Evolutionary conservation across 2,329 filamentous ascomycete species (phyloP), one percentile per base, ranked within the genome.

Genomic region (Boeremia lycopersici): DNA sequence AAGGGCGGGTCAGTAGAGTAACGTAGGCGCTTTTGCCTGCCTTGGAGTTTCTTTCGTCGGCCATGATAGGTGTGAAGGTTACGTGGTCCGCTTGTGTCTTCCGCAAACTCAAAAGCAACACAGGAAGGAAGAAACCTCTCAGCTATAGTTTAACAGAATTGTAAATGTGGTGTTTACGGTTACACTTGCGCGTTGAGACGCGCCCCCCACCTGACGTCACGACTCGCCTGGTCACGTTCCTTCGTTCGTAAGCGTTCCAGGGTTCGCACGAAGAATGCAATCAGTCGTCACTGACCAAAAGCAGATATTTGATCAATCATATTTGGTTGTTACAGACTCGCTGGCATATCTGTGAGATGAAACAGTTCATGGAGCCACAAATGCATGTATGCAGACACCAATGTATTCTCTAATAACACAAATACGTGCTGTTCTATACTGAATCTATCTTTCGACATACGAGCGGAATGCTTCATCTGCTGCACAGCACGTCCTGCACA

Each of bases 1-100:
- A 79, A 4, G 78, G 71, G n/a, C 78, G 75, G 1, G 81, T 84
- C 29, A 84, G 76, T 28, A 84, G 74, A 1, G 81, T 83, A 15
- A 78, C 76, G 65, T 81, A 84, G 3, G 78, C 78, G 48, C 74
- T 59, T 46, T 51, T 62, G 12, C 40, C 34, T 15, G 42, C 47
- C 6, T 29, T 54, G 15, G 45, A 35, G 28, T 13, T 48, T 34
- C 41, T 45, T 15, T 50, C 33, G 35, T 53, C 46, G 25, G 46
- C 35, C 60, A 64, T 64, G 15, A 11, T 17, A 7, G 28, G 23
- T 60, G 49, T 35, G 15, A 19, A 19, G 34, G 15, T 23, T 5
- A 23, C 2, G 19, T 23, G 19, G 19, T 23, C 19, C 19, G 19
- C 19, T 23, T 23, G 19, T 23, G 19, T 23, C 19, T 23, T 23